Conservation (phyloP, 169 alveolate genomes). For the Plasmodium blacklocki region DNA sequence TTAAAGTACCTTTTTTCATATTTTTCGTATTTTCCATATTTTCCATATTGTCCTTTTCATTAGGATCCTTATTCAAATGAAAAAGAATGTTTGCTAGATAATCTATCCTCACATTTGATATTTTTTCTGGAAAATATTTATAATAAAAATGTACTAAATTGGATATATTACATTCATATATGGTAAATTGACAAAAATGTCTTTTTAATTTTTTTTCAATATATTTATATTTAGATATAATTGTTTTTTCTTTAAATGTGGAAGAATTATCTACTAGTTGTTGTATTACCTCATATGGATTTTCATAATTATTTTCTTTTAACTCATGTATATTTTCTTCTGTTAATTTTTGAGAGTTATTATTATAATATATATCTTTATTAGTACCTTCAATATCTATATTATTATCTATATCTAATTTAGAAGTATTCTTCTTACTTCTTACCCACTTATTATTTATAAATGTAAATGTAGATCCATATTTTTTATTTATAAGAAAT, state of each 20-base stretch:
- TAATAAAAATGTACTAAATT: conserved; percentile 42
- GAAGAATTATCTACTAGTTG: conserved; percentile 34
- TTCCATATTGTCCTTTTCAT: not conserved
- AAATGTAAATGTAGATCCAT: conserved; percentile 61
- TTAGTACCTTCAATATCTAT: conserved; percentile 55
- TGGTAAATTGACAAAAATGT: conserved; percentile 67
- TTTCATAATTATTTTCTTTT: conserved; percentile 27
- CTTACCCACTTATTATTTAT: conserved; percentile 65
- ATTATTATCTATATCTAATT: conserved; percentile 28
- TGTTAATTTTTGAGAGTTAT: conserved; percentile 47
- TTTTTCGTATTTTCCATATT: not conserved
- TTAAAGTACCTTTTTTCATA: not conserved
- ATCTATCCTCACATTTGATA: conserved; percentile 37
- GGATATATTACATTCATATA: conserved; percentile 42
- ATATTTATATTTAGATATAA: conserved; percentile 57
- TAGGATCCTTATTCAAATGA: conserved; percentile 22
- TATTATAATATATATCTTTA: conserved; percentile 42
- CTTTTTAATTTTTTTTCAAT: conserved; percentile 58
- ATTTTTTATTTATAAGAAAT: conserved; percentile 54
- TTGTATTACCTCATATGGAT: conserved; percentile 67
- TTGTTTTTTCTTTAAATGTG: conserved; percentile 53
- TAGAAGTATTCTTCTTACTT: conserved; percentile 23
- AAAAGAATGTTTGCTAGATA: conserved; percentile 48
- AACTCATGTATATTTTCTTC: conserved; percentile 52
- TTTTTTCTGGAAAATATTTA: conserved; percentile 54